Evolutionary conservation across 345 rosid genomes (phyloP), one percentile per base, ranked within the genome.

Genomic region (Brassica napus): DNA sequence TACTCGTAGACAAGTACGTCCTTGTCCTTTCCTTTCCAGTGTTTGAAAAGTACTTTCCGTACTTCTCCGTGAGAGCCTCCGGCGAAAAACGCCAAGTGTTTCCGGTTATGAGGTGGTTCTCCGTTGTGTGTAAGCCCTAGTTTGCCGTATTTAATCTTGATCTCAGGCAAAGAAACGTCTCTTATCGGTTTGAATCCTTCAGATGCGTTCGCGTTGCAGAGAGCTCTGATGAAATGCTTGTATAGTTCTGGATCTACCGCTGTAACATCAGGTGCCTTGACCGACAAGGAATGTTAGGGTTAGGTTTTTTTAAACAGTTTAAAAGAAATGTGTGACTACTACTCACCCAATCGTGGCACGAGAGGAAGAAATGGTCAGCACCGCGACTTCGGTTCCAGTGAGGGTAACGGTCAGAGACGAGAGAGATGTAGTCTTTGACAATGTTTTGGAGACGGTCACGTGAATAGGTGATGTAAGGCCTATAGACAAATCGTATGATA

Each of bases 161-260:
- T 59, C 67, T 86, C 95, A 0, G 95, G 91, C 37, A 91, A n/a
- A 1, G 98, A 65, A 14, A 88, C 91, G 42, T 94, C 98, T 82
- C 89, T 86, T 1, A 16, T 1, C 0, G 92, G 92, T 0, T 35
- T 73, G 81, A 93, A 93, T 6, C 93, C 90, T 74, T 91, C 97
- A 0, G 94, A 83, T 3, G 85, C 71, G 55, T 93, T 93, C 72
- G 98, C 98, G 72, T 91, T 93, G 83, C 97, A 91, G 0, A 91
- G 87, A 16, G 82, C 98, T 67, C 95, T 84, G 1, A 88, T 82
- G 59, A 90, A 88, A 70, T 85, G 73, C 75, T 77, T 85, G 87
- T 81, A 90, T 28, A 88, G 57, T 55, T 81, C 80, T 34, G 88
- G 91, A 54, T 87, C 70, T 30, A 15, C 66, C 7, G 59, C 16